A percentile compares a stretch with the other conserved stretches of the same genome.
These are phyloP conservation scores for Rhynchosporium secalis DNA, from an alignment of 2,329 filamentous ascomycete species.

Conservation along the genomic window DNA sequence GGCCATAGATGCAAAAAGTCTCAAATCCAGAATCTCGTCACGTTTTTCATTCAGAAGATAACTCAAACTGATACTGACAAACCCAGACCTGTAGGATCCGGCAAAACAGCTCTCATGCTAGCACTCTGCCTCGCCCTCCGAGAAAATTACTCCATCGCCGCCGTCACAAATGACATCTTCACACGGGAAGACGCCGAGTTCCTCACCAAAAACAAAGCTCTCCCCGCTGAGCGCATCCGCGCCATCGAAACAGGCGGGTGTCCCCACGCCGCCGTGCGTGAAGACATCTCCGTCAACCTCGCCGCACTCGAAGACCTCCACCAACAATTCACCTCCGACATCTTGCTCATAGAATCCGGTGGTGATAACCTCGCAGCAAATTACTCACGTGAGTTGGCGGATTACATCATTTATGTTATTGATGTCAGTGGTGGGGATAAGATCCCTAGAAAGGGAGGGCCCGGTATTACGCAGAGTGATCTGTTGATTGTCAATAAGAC, in stretches of 20 bases:
- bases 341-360: constrained; percentile 92
- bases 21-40: too few species aligned
- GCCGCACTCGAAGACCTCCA: constrained; percentile 90
- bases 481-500: constrained; percentile 96
- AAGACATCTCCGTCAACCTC: constrained; percentile 94
- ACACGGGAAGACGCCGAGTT: constrained; percentile 98
- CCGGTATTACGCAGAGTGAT: constrained; percentile 95
- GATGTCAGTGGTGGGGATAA: constrained; percentile 97
- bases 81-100: constrained; percentile 86
- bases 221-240: constrained; percentile 79
- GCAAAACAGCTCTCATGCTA: constrained; percentile 96
- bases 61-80: constrained; percentile 18
- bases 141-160: constrained; percentile 79
- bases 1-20: too few species aligned
- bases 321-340: constrained; percentile 72
- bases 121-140: constrained; percentile 85
- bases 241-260: constrained; percentile 98
- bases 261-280: constrained; percentile 93
- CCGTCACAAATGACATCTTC: constrained; percentile 99
- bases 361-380: constrained; percentile 97
- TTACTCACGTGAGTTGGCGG: constrained; percentile 90
- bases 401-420: constrained; percentile 98
- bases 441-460: constrained; percentile 91
- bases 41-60: not conserved
- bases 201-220: constrained; percentile 80